Conservation (phyloP, 192 early-diverging fungal species). For the Helicostylum pulchrum region DNA sequence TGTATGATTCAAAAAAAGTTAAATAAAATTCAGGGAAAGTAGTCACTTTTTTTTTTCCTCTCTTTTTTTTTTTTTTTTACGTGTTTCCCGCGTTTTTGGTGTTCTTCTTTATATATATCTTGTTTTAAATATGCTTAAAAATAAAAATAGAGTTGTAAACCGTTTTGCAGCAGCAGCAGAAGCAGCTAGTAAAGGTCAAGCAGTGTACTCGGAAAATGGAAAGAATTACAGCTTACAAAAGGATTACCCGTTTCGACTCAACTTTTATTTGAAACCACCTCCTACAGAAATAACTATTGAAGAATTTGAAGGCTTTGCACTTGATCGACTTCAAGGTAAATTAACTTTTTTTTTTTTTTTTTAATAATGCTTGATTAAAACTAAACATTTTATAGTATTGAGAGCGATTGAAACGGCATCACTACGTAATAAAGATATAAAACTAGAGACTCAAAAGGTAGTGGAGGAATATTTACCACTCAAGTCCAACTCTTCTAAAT, state of each 20-base stretch:
- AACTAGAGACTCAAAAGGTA: conserved; percentile 47
- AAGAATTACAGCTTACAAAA: conserved; percentile 6
- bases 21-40: conserved; percentile 2
- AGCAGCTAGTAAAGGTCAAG: neutral
- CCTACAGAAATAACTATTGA: conserved; percentile 59
- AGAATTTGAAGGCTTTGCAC: conserved; percentile 71
- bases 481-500: conserved; percentile 47
- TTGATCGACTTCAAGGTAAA: conserved; percentile 70
- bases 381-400: conserved; percentile 52
- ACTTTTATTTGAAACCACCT: conserved; percentile 69
- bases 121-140: conserved; percentile 16
- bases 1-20: neutral
- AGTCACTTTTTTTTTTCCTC: neutral
- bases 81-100: neutral
- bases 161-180: conserved; percentile 15
- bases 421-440: conserved; percentile 67
- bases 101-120: neutral
- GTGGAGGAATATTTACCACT: conserved; percentile 62
- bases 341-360: neutral
- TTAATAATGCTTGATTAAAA: too few relatives aligned
- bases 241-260: conserved; percentile 50
- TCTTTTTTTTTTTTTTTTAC: conserved; percentile 2
- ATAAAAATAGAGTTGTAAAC: conserved; percentile 5
- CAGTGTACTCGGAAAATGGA: neutral
- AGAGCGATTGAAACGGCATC: conserved; percentile 78